Evolutionary conservation across 257 asterid genomes (phyloP), one percentile per base, ranked within the genome.

Genomic region (Nicotiana knightiana): DNA sequence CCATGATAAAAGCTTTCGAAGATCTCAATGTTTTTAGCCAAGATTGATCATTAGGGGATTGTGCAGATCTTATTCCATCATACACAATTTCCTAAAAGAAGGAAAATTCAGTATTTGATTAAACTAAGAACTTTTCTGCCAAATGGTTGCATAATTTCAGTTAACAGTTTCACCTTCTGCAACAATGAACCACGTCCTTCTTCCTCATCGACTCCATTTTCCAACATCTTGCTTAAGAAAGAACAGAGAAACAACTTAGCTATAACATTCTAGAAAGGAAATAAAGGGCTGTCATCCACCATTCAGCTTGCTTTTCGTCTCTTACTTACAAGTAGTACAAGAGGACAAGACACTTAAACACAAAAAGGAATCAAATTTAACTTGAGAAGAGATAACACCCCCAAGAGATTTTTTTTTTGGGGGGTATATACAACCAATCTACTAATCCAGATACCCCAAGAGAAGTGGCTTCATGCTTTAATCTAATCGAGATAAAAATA

Each of bases 131-230:
- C 65, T 59, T 59, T 66, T 66, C 26, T 32, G 48, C 26, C 26
- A 67, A 70, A n/a, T 70, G 77, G 35, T 70, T 70, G 35, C 24
- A 12, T 39, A 43, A 70, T 70, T 70, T 70, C 15, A 70, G 58
- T 10, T 43, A 70, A 21, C 18, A n/a, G 11, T n/a, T 28, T 43
- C 58, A 70, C 77, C 77, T 70, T 68, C 9, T 39, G 57, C 77
- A 68, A 68, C 57, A 68, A 68, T n/a, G 77, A 5, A 43, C 21
- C 77, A 70, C 8, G 35, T 70, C 4, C n/a, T 43, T 39, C 77
- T 70, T 70, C 58, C 77, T 70, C 59, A 5, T 70, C n/a, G 9
- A 70, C 77, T 43, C 77, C 58, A 70, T 70, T 39, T 70, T 70
- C 21, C 9, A 43, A 70, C 77, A 70, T 70, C 35, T 43, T 43